Base-by-base conservation (phyloP, 2,329 filamentous ascomycete genomes). In the Lasiodiplodia theobromae region DNA sequence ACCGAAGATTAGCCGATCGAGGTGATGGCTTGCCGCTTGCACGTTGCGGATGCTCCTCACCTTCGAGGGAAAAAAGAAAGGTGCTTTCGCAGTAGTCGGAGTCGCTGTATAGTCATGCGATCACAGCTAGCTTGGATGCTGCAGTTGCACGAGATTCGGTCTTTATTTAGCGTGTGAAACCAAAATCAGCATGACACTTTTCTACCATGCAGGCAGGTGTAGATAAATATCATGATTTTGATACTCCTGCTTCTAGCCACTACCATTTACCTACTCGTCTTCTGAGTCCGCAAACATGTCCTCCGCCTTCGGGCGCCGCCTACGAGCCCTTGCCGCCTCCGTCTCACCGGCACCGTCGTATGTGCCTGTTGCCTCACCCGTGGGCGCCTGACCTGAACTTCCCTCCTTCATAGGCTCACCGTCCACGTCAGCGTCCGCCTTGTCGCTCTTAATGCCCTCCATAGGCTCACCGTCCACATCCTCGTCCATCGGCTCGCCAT, bases 231-330 rank as follows among this genome's bases (percentile, higher is more conserved):
- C 14, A 18, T 37, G 47, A 53, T 37, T 49, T 6, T 16, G 28
- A 31, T 47, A 51, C 47, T n/a, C 14, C 31, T 51, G 2, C 4
- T 38, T 21, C 12, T 12, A 14, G 6, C 25, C 2, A 34, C 25
- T 6, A 12, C 40, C 16, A 44, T 7, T 49, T 25, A 12, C 31
- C 53, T 28, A 68, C 23, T 63, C 66, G 21, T 66, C 57, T 2
- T 73, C 71, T 21, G 71, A 71, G 54, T 73, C 71, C 16, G 71
- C 77, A 72, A 81, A 81, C 78, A 81, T 80, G 68, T 81, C 79
- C 69, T 79, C 77, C 6, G 79, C 78, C 60, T 72, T 77, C 7
- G 79, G 78, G 53, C 79, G 72, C 18, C 75, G 69, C 18, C 77
- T 71, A 6, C 76, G 73, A 70, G 78, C 77, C 54, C 77, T 74